Percentiles rank a stretch among this genome's conserved stretches.
These are phyloP conservation scores for Leonotis leonurus DNA, from an alignment of 257 asterid species.

Conservation along the genomic window DNA sequence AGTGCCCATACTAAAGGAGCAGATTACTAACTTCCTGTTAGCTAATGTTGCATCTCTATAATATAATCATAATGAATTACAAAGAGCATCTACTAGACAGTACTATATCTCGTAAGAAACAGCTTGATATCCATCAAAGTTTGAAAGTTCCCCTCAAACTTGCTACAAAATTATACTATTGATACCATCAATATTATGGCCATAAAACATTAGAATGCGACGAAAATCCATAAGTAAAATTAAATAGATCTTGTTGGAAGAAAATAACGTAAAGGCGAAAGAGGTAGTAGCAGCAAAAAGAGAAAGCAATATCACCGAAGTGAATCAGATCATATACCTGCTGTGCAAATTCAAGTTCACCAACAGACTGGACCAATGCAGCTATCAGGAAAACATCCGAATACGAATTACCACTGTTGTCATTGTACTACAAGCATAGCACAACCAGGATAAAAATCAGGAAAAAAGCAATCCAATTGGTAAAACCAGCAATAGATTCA, in stretches of 20 bases:
- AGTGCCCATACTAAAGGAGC: background rate
- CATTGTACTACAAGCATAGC: slow-evolving; percentile 61
- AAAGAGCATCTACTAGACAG: background rate
- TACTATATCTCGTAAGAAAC: background rate
- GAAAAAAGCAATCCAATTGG: background rate
- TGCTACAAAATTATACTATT: background rate
- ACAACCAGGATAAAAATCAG: background rate
- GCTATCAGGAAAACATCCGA: slow-evolving; percentile 97
- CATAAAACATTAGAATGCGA: background rate
- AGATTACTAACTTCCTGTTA: background rate
- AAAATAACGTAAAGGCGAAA: background rate
- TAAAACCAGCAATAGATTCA: background rate
- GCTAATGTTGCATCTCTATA: background rate
- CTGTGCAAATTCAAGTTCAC: slow-evolving; percentile 92
- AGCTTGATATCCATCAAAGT: background rate
- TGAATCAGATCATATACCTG: slow-evolving; percentile 46
- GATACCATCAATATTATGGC: background rate
- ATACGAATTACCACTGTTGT: slow-evolving; percentile 84
- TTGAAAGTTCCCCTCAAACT: background rate
- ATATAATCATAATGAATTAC: background rate
- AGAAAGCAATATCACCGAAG: background rate
- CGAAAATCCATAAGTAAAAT: background rate
- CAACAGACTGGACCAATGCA: slow-evolving; percentile 82
- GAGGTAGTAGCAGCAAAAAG: background rate
- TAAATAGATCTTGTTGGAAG: background rate